Conservation (phyloP, 139 green algal species). For the Closterium sp. region DNA sequence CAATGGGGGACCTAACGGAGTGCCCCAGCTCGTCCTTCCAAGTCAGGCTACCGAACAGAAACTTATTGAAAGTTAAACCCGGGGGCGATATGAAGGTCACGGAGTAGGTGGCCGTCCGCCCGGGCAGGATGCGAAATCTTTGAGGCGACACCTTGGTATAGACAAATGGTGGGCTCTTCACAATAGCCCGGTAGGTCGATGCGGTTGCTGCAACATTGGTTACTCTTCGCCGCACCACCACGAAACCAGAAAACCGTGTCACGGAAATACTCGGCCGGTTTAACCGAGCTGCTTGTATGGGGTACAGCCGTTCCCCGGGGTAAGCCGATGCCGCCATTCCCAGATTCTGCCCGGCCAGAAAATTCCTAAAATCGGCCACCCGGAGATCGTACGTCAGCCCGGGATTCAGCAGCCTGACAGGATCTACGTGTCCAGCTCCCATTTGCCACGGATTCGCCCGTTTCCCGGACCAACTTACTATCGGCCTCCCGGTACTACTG, state of each 20-base stretch:
- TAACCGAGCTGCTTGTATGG: not conserved
- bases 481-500: not conserved
- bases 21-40: not conserved
- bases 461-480: not conserved
- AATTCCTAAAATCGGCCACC: not conserved
- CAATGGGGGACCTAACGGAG: not conserved
- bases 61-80: not conserved
- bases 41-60: not conserved
- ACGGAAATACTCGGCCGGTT: not conserved
- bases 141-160: not conserved
- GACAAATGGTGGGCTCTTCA: not conserved
- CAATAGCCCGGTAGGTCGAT: not conserved
- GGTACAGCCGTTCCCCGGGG: not conserved
- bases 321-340: not conserved
- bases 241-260: not conserved
- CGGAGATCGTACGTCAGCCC: not conserved
- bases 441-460: not conserved
- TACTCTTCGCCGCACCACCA: not conserved
- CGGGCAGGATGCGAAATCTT: not conserved
- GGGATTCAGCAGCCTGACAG: not conserved
- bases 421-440: not conserved
- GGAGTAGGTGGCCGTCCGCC: not conserved
- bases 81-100: not conserved
- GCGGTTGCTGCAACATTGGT: not conserved
- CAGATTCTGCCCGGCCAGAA: not conserved